Base-by-base conservation (phyloP, 345 rosid species). In the Hevea brasiliensis region DNA sequence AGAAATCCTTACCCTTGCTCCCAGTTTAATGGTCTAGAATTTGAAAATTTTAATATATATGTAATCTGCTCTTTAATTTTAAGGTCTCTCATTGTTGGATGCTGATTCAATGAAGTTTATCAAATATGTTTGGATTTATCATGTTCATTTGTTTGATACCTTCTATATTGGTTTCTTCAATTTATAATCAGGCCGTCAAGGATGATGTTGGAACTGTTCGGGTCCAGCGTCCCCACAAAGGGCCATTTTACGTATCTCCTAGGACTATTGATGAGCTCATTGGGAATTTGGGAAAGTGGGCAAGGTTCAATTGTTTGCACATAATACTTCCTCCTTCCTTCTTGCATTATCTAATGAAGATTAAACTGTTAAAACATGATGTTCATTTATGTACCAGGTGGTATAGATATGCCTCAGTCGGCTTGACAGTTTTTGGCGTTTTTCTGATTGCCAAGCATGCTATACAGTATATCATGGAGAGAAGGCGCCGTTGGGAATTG, bases 231-330 rank as follows among this genome's bases (percentile, higher is more conserved):
- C 97, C 97, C 14, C 86, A 86, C 67, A 88, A 86, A 67, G 98
- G 97, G 60, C 99, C 99, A 61, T 95, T 92, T 80, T 92, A 95
- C 74, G 90, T 95, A 32, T 85, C 97, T 72, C 92, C 94, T 15
- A 92, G 85, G 72, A 76, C 90, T 71, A 87, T 95, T 53, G 89
- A 85, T 79, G 92, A 83, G 54, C 82, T 83, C 67, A 77, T 86
- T 80, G 85, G 83, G 67, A 84, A 87, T 82, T 83, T 89, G 65
- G 97, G 96, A 65, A 84, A 90, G 79, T 89, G 92, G 92, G 91
- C 96, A 74, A 92, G 96, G 98, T 94, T 75, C 27, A 17, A 14
- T 41, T 65, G 11, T 35, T 47, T 26, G 56, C 65, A 63, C 17
- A 44, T 10, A 69, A 48, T 74, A 21, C 27, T 62, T 57, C 54